These are phyloP conservation scores for Mimosa bimucronata DNA, from an alignment of 306 rosid species.

Conservation along the genomic window DNA sequence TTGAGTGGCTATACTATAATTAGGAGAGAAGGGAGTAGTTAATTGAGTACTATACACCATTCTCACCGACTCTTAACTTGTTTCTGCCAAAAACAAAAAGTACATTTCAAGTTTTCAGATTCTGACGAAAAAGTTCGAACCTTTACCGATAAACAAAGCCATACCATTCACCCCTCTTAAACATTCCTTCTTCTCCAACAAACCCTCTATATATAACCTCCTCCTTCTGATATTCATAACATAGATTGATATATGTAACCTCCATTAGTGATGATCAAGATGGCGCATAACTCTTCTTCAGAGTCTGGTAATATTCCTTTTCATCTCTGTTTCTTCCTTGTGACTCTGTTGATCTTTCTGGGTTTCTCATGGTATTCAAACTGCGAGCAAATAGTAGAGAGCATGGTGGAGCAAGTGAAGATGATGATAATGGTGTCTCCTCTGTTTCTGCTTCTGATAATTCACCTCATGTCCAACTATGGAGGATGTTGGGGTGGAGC, in stretches of 20 bases:
- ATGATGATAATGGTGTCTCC: slow-evolving; percentile 59
- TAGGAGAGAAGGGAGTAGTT: no score
- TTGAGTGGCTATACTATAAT: no score
- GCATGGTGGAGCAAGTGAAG: slow-evolving; percentile 65
- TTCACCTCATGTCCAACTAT: slow-evolving; percentile 56
- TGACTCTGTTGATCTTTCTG: slow-evolving; percentile 54
- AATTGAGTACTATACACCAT: background rate
- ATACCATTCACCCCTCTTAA: background rate
- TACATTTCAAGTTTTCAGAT: background rate
- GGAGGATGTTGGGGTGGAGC: slow-evolving; percentile 14
- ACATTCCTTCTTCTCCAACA: background rate
- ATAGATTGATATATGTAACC: no score
- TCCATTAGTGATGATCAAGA: no score
- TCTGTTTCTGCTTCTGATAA: slow-evolving; percentile 50
- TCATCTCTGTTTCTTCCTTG: slow-evolving; percentile 64
- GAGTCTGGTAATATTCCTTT: slow-evolving; percentile 52
- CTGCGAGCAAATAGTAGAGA: slow-evolving; percentile 62
- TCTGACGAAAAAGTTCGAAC: slow-evolving; percentile 38
- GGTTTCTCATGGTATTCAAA: slow-evolving; percentile 63
- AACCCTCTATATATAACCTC: slow-evolving; percentile 39
- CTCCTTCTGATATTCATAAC: background rate
- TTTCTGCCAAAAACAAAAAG: slow-evolving; percentile 25
- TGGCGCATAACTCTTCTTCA: slow-evolving; percentile 3
- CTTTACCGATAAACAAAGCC: slow-evolving; percentile 25
- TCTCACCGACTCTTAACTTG: slow-evolving; percentile 40